Evolutionary conservation across 1,284 basidiomycete genomes (phyloP), one percentile per base, ranked within the genome.

Genomic region (Leccinum subfulvum): DNA sequence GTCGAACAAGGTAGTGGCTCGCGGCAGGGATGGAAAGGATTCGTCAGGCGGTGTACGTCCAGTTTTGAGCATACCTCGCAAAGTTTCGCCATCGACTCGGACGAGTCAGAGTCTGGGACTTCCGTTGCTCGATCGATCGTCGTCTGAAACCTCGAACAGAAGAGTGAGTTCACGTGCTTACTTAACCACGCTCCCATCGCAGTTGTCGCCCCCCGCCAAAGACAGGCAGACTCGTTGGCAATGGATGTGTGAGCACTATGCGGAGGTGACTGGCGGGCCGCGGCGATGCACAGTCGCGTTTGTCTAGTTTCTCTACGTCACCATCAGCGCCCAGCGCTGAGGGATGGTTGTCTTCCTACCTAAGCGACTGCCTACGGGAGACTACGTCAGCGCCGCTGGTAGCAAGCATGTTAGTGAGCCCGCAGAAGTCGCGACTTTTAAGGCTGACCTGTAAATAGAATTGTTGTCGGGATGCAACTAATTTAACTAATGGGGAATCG

Each of bases 61-160:
- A 69, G 54, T 30, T 53, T 41, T n/a, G 58, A 67, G 58, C 66
- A 69, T 7, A 30, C 39, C 4, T 61, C 10, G 39, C 67, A 68
- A 13, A 70, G 62, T 18, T 21, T 65, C 8, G 55, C 39, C 4
- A 16, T 52, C 6, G 54, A 23, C 2, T 44, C 9, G 4, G 51
- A 33, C 30, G 10, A 33, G 30, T 33, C 35, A 35, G 35, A 52
- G 14, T 23, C 39, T 35, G 65, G 30, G 13, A 11, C 6, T 4
- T 1, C 28, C 62, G 57, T 60, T 33, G 35, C 11, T 44, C 6
- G 11, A 53, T 23, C 14, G 23, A 26, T 52, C 39, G 54, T 52
- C 8, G 3, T 37, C 18, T 35, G 54, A 28, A 8, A 35, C 33
- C 33, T 55, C 8, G 35, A 54, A 16, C 33, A 14, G 5, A 14